These are phyloP conservation scores for Paecilomyces variotii DNA, from an alignment of 2,329 filamentous ascomycete species.

Conservation along the genomic window DNA sequence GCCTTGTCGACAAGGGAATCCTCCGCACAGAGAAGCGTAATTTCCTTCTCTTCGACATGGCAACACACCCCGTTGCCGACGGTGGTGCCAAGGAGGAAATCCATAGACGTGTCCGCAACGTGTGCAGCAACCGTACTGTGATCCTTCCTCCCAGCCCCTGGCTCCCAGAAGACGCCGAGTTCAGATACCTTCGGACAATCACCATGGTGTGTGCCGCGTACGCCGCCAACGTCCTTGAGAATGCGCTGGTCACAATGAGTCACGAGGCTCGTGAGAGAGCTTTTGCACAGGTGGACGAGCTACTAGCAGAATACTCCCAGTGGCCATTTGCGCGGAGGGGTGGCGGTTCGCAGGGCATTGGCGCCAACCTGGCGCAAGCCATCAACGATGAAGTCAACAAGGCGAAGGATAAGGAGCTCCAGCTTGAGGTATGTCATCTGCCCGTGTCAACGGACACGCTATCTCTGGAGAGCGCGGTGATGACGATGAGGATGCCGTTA, in stretches of 20 bases:
- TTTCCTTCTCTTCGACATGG: slow-evolving; percentile 99
- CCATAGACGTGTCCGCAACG: slow-evolving; percentile 79
- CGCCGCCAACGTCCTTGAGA: slow-evolving; percentile 95
- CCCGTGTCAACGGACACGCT: neutral
- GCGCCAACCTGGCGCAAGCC: slow-evolving; percentile 82
- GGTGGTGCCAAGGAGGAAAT: slow-evolving; percentile 97
- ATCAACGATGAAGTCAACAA: slow-evolving; percentile 80
- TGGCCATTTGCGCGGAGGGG: slow-evolving; percentile 86
- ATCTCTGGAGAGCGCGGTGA: neutral
- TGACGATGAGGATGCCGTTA: neutral
- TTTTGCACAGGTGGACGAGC: slow-evolving; percentile 93
- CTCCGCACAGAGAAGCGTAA: slow-evolving; percentile 98
- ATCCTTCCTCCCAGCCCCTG: slow-evolving; percentile 81
- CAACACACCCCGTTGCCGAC: slow-evolving; percentile 93
- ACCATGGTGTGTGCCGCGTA: slow-evolving; percentile 97
- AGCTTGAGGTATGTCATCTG: slow-evolving; percentile 69
- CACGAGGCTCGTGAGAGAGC: slow-evolving; percentile 91
- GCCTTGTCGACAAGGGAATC: slow-evolving; percentile 96
- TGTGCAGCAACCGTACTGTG: slow-evolving; percentile 88
- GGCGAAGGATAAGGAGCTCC: slow-evolving; percentile 86
- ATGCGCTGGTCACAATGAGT: slow-evolving; percentile 86
- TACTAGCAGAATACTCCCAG: slow-evolving; percentile 92
- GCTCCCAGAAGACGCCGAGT: slow-evolving; percentile 88
- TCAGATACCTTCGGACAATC: slow-evolving; percentile 84
- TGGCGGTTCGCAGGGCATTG: slow-evolving; percentile 71